Evolutionary conservation across 768 basidiomycete species (phyloP).

Genomic region (Suillus weaverae): DNA sequence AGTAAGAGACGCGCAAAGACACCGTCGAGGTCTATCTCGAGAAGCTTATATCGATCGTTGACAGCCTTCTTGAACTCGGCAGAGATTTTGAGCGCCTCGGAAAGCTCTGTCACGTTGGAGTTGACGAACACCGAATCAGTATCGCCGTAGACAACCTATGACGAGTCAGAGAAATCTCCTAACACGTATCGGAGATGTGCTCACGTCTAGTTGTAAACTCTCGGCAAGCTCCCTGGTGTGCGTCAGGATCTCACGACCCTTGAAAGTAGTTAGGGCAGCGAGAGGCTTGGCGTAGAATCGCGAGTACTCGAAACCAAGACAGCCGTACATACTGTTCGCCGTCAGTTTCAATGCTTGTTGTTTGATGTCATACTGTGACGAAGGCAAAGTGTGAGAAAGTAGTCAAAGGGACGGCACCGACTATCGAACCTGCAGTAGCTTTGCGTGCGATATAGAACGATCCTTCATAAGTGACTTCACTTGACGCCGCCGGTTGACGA

Average conservation of each 20-base stretch:
- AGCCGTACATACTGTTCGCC: constrained; percentile 99
- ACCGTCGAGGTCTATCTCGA: constrained; percentile 96
- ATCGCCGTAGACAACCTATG: constrained; percentile 96
- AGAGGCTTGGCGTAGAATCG: constrained; percentile 95
- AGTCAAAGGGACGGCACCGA: neutral
- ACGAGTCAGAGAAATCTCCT: neutral
- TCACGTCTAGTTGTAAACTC: constrained; percentile 82
- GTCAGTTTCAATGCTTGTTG: constrained; percentile 97
- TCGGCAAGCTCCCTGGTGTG: constrained; percentile 93
- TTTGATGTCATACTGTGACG: constrained; percentile 86
- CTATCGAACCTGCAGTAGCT: constrained; percentile 74
- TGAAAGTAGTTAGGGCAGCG: constrained; percentile 97
- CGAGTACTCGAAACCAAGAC: constrained; percentile 96
- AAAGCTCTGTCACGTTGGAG: constrained; percentile 85
- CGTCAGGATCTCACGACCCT: constrained; percentile 95
- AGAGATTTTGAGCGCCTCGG: constrained; percentile 89
- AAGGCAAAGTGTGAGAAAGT: constrained; percentile 3
- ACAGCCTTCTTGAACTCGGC: constrained; percentile 92
- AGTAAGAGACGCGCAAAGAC: constrained; percentile 91
- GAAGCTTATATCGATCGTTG: constrained; percentile 91
- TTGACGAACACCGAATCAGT: constrained; percentile 99
- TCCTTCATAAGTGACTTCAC: constrained; percentile 98
- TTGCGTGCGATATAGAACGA: constrained; percentile 64
- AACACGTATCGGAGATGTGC: constrained; percentile 22
- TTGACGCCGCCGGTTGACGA: constrained; percentile 84